Evolutionary conservation across 306 rosid genomes (phyloP).

Genomic region (Psophocarpus tetragonolobus): DNA sequence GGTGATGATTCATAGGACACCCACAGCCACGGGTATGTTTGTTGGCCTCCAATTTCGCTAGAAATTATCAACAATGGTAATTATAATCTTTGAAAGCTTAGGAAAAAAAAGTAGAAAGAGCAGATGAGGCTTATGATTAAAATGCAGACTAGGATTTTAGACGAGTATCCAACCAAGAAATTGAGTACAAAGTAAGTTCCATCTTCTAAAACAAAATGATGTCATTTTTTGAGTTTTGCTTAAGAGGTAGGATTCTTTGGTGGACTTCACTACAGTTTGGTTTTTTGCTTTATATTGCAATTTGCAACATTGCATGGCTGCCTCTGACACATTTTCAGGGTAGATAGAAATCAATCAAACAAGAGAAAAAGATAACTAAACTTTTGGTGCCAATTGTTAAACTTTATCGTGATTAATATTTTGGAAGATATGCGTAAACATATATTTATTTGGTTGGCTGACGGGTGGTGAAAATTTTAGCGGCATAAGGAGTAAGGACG

Average conservation of each 20-base stretch:
- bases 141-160: constrained; percentile 53
- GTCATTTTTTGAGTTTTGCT: constrained; percentile 51
- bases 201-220: constrained; percentile 73
- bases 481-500: not conserved
- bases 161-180: constrained; percentile 56
- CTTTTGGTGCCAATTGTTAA: constrained; percentile 32
- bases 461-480: not conserved
- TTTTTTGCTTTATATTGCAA: constrained; percentile 42
- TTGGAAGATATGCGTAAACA: constrained; percentile 6
- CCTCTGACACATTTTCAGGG: constrained; percentile 26
- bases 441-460: constrained; percentile 23
- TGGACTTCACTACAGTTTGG: constrained; percentile 36
- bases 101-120: constrained; percentile 38
- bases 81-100: constrained; percentile 63
- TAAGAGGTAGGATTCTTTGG: constrained; percentile 55
- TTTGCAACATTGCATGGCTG: constrained; percentile 32
- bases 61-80: constrained; percentile 52
- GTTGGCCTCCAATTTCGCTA: constrained; percentile 70
- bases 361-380: not conserved
- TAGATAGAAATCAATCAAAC: constrained; percentile 29
- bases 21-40: constrained; percentile 60
- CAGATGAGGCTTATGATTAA: constrained; percentile 51
- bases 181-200: constrained; percentile 51
- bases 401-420: constrained; percentile 25
- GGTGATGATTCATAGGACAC: constrained; percentile 58